Percentiles rank a stretch among this genome's conserved stretches.
These are phyloP conservation scores for Bryum argenteum DNA, from an alignment of 225 moss, liverwort and hornwort genomes.

Conservation along the genomic window DNA sequence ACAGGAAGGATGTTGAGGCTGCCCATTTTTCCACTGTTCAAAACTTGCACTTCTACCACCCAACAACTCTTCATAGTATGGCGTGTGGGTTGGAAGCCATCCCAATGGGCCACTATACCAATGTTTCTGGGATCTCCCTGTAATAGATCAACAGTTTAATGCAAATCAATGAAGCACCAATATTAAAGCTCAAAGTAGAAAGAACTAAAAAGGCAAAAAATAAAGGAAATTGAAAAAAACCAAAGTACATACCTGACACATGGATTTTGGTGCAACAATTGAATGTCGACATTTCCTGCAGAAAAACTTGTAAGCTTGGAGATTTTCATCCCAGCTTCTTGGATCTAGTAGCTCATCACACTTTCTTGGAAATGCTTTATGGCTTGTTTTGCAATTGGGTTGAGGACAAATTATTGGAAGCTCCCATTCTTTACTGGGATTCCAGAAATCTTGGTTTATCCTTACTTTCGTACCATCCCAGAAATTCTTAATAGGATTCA, in stretches of 20 bases:
- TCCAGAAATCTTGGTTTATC: neutral
- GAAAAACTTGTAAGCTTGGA: neutral
- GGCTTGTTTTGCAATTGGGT: neutral
- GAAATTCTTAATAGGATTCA: neutral
- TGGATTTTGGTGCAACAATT: neutral
- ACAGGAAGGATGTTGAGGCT: accelerated
- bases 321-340: neutral
- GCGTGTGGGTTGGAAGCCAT: neutral
- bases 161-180: too few species aligned
- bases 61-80: neutral
- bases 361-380: neutral
- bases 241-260: neutral
- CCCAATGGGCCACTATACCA: neutral
- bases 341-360: neutral
- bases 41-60: neutral
- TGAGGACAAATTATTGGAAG: neutral
- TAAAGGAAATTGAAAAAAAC: too few species aligned
- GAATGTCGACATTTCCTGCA: neutral
- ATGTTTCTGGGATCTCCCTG: neutral
- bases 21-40: neutral
- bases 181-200: too few species aligned
- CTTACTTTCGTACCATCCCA: neutral
- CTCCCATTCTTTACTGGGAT: neutral
- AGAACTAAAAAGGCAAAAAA: too few species aligned
- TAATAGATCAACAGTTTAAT: neutral